Conservation (phyloP, 2,329 filamentous ascomycete genomes). For the Cercospora sp. region DNA sequence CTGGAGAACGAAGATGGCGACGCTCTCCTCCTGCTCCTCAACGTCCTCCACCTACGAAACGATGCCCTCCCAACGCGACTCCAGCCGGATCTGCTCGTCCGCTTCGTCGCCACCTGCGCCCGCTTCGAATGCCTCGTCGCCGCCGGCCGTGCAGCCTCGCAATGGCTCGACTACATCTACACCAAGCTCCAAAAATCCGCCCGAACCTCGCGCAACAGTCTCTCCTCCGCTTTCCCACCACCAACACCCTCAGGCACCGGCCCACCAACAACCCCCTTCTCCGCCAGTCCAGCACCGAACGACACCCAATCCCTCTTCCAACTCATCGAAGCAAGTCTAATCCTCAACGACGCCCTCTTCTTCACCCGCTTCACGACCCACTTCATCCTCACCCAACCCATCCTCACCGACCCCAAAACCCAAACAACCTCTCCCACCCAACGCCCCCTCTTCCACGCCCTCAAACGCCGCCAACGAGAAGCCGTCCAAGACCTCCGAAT, state of each 20-base stretch:
- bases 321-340: slow-evolving; percentile 30
- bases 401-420: slow-evolving; percentile 4
- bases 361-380: slow-evolving; percentile 35
- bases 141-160: slow-evolving; percentile 25
- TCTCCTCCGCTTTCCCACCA: neutral
- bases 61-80: slow-evolving; percentile 31
- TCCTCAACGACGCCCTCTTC: slow-evolving; percentile 34
- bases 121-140: slow-evolving; percentile 33
- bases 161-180: slow-evolving; percentile 36
- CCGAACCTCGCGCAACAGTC: neutral
- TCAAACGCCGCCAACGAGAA: slow-evolving; percentile 24
- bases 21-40: slow-evolving; percentile 30
- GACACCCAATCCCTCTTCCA: slow-evolving; percentile 20
- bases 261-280: slow-evolving; percentile 6
- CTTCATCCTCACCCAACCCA: slow-evolving; percentile 25
- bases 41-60: slow-evolving; percentile 35
- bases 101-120: slow-evolving; percentile 26
- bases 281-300: slow-evolving; percentile 5
- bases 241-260: neutral
- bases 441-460: slow-evolving; percentile 16
- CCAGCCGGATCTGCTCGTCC: slow-evolving; percentile 25
- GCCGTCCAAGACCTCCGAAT: slow-evolving; percentile 16
- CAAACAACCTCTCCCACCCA: slow-evolving; percentile 9
- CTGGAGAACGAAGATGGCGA: slow-evolving; percentile 32
- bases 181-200: slow-evolving; percentile 10